Evolutionary conservation across 2,329 filamentous ascomycete genomes (phyloP), one percentile per base, ranked within the genome.

Genomic region (Nigrospora sphaerica): DNA sequence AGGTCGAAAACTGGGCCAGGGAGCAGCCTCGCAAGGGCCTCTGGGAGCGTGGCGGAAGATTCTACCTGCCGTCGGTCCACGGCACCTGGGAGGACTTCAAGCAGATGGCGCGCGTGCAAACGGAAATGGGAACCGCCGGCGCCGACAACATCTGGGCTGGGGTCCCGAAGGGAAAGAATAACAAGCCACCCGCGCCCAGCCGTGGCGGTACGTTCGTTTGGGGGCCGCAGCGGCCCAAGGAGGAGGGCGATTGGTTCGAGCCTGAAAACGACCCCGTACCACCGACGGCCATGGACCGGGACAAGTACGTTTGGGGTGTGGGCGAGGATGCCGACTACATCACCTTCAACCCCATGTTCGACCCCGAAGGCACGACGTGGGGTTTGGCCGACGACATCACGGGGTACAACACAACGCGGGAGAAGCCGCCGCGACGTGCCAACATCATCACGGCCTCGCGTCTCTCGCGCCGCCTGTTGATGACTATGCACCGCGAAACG

Each of bases 291-390:
- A 83, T 88, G 56, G 87, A 92, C 43, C 84, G 86, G 51, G 90
- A 96, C 60, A 79, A 84, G 53, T 90, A 91, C 62, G 66, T 75
- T 43, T 96, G 92, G 91, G 92, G 92, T 32, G 86, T 93, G 1
- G 87, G 80, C 45, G 92, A 96, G 65, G 86, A 95, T 49, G 90
- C 92, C 12, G 92, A 97, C 63, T 79, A 95, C 54, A 92, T 97
- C 60, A 88, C 90, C 0, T 81, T 97, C 50, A 93, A 91, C 60
- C 92, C 92, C 11, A 82, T 97, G 52, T 97, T 92, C 67, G 86
- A 97, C 60, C 91, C 92, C 0, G 83, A 88, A 34, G 82, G 86
- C 49, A 96, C 91, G 1, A 88, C 81, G 1, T 97, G 92, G 92
- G 70, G 85, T 16, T 81, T 92, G 6, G 75, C 77, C 23, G 85